These are phyloP conservation scores for Athelia psychrophila DNA, from an alignment of 1,284 basidiomycete genomes.

Conservation along the genomic window DNA sequence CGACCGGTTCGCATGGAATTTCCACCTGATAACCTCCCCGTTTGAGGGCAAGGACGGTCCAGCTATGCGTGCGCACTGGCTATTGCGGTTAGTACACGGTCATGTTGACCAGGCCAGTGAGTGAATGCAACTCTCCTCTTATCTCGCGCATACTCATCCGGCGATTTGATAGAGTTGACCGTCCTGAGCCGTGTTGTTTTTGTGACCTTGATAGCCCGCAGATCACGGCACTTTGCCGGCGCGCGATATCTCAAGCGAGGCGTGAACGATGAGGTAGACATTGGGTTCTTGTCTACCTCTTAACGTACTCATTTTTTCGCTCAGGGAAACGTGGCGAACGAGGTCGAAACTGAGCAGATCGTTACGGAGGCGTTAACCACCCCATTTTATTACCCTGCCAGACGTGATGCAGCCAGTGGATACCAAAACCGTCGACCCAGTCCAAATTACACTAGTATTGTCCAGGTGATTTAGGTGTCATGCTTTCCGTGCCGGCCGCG, in stretches of 20 bases:
- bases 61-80: constrained; percentile 72
- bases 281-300: neutral
- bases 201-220: constrained; percentile 90
- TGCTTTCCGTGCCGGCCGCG: too few species aligned
- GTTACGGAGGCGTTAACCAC: constrained; percentile 94
- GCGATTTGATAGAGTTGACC: constrained; percentile 66
- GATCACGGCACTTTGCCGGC: constrained; percentile 95
- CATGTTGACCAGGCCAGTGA: constrained; percentile 97
- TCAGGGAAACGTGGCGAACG: constrained; percentile 98
- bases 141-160: neutral
- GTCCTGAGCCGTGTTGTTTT: constrained; percentile 91
- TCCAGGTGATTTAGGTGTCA: constrained; percentile 56
- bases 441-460: constrained; percentile 92
- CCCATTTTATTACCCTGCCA: constrained; percentile 75
- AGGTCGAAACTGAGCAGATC: constrained; percentile 99
- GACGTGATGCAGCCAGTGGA: constrained; percentile 26
- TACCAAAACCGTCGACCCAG: constrained; percentile 52
- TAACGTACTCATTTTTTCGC: neutral
- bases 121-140: constrained; percentile 25
- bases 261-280: constrained; percentile 84
- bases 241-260: constrained; percentile 95
- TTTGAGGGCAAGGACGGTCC: constrained; percentile 42
- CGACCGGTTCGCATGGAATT: constrained; percentile 96
- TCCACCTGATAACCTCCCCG: constrained; percentile 78
- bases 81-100: constrained; percentile 92